Evolutionary conservation across 768 basidiomycete species (phyloP).

Genomic region (Boletus rubropictus): DNA sequence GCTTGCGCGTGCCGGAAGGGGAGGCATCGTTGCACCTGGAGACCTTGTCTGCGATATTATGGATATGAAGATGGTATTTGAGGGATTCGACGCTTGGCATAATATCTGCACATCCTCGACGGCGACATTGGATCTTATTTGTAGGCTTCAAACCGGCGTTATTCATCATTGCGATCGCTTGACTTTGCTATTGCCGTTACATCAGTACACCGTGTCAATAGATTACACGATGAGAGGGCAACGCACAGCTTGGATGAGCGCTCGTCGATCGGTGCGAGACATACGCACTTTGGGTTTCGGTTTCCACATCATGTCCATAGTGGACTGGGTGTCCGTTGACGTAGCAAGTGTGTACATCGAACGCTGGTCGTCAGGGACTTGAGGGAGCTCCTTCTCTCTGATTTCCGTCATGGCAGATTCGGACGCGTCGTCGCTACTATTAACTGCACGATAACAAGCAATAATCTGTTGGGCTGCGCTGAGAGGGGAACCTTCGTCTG

Average conservation of each 20-base stretch:
- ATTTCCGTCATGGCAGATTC: constrained; percentile 1
- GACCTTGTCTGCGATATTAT: constrained; percentile 40
- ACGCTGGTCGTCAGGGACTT: constrained; percentile 19
- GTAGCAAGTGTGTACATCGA: constrained; percentile 25
- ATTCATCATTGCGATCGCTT: constrained; percentile 25
- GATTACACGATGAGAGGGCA: neutral
- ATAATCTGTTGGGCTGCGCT: constrained; percentile 23
- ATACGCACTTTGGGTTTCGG: constrained; percentile 31
- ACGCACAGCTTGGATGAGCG: constrained; percentile 38
- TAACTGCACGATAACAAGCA: constrained; percentile 16
- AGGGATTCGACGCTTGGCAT: constrained; percentile 40
- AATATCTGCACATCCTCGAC: constrained; percentile 41
- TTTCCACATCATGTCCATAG: constrained; percentile 30
- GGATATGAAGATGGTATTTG: constrained; percentile 51
- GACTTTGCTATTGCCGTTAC: constrained; percentile 13
- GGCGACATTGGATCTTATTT: constrained; percentile 38
- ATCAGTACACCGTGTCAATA: neutral
- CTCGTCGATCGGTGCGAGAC: constrained; percentile 33
- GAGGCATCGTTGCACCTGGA: neutral
- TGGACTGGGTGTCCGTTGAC: constrained; percentile 6
- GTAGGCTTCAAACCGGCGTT: constrained; percentile 25
- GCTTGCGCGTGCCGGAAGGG: neutral
- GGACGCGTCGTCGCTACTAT: neutral
- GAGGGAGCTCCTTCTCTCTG: constrained; percentile 15
- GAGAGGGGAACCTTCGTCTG: constrained; percentile 2